Percentiles rank a stretch among this genome's conserved stretches.
Evolutionary conservation across 495 filamentous ascomycete genomes (phyloP).

Genomic region (Aspergillus taichungensis): DNA sequence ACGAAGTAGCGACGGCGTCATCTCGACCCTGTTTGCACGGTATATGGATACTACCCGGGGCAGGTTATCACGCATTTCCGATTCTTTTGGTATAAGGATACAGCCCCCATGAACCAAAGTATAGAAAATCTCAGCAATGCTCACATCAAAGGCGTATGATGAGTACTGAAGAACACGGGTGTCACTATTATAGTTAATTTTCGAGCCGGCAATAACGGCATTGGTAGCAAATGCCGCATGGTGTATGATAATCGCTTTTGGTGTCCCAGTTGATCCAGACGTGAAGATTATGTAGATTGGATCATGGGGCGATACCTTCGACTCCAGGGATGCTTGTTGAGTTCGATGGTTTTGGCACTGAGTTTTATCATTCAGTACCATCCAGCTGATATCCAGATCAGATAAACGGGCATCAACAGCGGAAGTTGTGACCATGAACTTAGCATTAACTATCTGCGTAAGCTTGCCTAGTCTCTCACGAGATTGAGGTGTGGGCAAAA

Average conservation of each 20-base stretch:
- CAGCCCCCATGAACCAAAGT: constrained; percentile 39
- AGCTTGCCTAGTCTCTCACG: constrained; percentile 4
- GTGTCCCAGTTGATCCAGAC: constrained; percentile 27
- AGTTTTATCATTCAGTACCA: too few relatives aligned
- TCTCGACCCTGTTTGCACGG: constrained; percentile 17
- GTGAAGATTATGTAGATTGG: constrained; percentile 23
- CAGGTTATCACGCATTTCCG: constrained; percentile 27
- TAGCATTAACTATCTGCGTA: background rate
- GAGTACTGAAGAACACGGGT: constrained; percentile 38
- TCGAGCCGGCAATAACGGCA: constrained; percentile 7
- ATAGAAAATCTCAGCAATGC: constrained; percentile 39
- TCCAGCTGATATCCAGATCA: too few relatives aligned
- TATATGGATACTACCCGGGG: constrained; percentile 15
- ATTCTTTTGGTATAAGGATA: constrained; percentile 46
- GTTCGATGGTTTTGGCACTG: too few relatives aligned
- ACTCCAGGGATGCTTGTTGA: too few relatives aligned
- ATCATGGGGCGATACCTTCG: too few relatives aligned
- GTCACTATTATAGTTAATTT: constrained; percentile 26
- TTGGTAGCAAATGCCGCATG: constrained; percentile 24
- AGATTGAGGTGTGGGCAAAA: constrained; percentile 39
- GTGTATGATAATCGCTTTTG: constrained; percentile 32
- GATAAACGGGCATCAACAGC: too few relatives aligned
- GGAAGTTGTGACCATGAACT: background rate
- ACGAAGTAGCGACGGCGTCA: constrained; percentile 35
- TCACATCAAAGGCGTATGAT: constrained; percentile 43